Percentiles rank a stretch among this genome's conserved stretches.
phyloP scores from a whole-genome alignment of 257 asterid species.

The Lycium barbarum region DNA sequence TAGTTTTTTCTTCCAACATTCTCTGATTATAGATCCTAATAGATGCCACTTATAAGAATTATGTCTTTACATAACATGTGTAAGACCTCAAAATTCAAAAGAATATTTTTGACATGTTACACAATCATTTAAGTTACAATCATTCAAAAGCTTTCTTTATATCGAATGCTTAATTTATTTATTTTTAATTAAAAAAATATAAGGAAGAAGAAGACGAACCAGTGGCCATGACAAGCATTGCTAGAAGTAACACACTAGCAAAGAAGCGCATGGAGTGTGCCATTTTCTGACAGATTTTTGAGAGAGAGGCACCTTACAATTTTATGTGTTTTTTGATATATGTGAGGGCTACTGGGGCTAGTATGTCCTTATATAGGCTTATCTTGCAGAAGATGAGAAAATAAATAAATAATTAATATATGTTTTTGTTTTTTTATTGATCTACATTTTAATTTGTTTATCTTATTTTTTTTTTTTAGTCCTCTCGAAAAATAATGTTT shows the following conservation, averaged over 20 bases:
- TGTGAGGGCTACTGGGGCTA: neutral
- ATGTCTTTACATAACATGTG: too few relatives aligned
- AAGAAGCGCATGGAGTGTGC: conserved; percentile 5
- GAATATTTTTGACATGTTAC: neutral
- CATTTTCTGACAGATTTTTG: conserved; percentile 1
- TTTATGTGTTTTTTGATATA: neutral
- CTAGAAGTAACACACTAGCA: neutral
- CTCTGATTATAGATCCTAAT: too few relatives aligned
- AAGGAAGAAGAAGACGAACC: conserved; percentile 9
- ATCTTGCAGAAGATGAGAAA: neutral
- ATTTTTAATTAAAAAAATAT: neutral
- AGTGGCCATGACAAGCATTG: conserved; percentile 25
- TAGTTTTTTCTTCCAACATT: too few relatives aligned
- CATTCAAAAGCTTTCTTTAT: too few relatives aligned
- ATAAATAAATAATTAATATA: neutral
- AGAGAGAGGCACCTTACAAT: neutral
- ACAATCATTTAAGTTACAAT: neutral
- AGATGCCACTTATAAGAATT: neutral
- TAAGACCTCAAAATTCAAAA: too few relatives aligned
- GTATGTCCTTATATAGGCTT: neutral
- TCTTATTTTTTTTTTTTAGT: too few relatives aligned
- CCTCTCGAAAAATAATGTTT: too few relatives aligned
- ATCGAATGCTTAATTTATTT: too few relatives aligned
- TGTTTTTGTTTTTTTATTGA: neutral
- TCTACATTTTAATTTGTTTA: too few relatives aligned